A percentile compares a stretch with the other conserved stretches of the same genome.
Conservation (phyloP, 2,329 filamentous ascomycete species). For the Fusarium sp. region DNA sequence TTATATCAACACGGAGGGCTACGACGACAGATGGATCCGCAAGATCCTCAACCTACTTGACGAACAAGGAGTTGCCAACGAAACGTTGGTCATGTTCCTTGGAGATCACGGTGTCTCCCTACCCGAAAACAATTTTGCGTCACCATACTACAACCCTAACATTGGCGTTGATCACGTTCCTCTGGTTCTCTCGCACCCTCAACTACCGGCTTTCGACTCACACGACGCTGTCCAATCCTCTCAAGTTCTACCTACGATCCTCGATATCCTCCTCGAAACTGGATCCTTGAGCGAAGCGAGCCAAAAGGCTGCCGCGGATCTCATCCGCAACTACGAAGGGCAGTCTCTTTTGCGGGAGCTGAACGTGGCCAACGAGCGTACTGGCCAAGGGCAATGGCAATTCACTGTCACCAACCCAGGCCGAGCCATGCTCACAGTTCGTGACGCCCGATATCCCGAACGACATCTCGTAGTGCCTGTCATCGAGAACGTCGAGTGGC, state of each 20-base stretch:
- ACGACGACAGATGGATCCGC: slow-evolving; percentile 47
- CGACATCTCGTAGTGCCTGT: slow-evolving; percentile 47
- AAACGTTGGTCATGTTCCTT: slow-evolving; percentile 47
- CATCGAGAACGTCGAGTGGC: slow-evolving; percentile 47
- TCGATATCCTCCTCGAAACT: slow-evolving; percentile 47
- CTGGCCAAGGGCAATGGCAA: slow-evolving; percentile 46
- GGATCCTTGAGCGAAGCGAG: slow-evolving; percentile 40
- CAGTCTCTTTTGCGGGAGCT: slow-evolving; percentile 45
- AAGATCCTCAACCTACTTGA: slow-evolving; percentile 45
- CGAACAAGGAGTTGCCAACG: slow-evolving; percentile 46
- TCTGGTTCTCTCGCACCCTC: slow-evolving; percentile 46
- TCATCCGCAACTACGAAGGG: slow-evolving; percentile 46
- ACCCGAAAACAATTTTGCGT: slow-evolving; percentile 44
- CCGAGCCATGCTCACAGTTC: slow-evolving; percentile 47
- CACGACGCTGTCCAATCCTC: slow-evolving; percentile 45
- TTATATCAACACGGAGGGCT: slow-evolving; percentile 47
- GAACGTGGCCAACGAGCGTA: slow-evolving; percentile 5
- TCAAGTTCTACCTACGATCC: slow-evolving; percentile 47
- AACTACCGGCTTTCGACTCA: slow-evolving; percentile 42
- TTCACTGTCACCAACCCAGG: slow-evolving; percentile 49
- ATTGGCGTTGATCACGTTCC: slow-evolving; percentile 46
- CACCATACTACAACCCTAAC: slow-evolving; percentile 48
- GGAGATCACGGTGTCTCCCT: slow-evolving; percentile 49
- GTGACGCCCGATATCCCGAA: slow-evolving; percentile 44
- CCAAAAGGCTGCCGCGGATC: slow-evolving; percentile 33